Conservation (phyloP, 768 basidiomycete species). For the Xanthoconium stramineum region DNA sequence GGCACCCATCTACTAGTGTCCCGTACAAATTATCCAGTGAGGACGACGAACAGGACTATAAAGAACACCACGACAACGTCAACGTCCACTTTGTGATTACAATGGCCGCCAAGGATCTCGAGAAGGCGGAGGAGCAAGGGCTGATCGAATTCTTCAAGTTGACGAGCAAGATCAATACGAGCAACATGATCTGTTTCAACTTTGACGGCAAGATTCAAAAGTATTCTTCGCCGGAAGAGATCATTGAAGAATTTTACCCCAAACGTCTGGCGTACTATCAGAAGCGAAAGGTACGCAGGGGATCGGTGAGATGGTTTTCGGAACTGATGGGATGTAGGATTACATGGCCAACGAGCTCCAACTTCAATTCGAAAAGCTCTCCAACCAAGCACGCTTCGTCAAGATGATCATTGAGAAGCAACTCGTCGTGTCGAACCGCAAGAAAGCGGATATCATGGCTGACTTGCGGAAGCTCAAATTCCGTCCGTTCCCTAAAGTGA, state of each 20-base stretch:
- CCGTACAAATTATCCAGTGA: background rate
- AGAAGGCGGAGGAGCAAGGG: slow-evolving; percentile 88
- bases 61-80: slow-evolving; percentile 92
- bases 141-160: slow-evolving; percentile 91
- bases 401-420: slow-evolving; percentile 91
- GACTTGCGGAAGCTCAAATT: slow-evolving; percentile 85
- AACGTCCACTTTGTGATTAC: slow-evolving; percentile 86
- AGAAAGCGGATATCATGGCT: slow-evolving; percentile 78
- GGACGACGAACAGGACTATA: slow-evolving; percentile 71
- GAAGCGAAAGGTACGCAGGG: slow-evolving; percentile 77
- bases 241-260: slow-evolving; percentile 91
- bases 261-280: slow-evolving; percentile 87
- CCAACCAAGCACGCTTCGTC: slow-evolving; percentile 95
- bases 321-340: slow-evolving; percentile 50
- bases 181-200: slow-evolving; percentile 99
- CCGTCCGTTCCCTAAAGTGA: slow-evolving; percentile 84
- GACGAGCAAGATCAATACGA: slow-evolving; percentile 75
- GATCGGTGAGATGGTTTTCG: background rate
- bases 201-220: slow-evolving; percentile 94
- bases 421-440: slow-evolving; percentile 80
- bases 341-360: slow-evolving; percentile 81
- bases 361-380: slow-evolving; percentile 73
- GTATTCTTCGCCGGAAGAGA: slow-evolving; percentile 85
- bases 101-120: slow-evolving; percentile 75
- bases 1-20: background rate